Percentiles rank a stretch among this genome's conserved stretches.
These are phyloP conservation scores for Diplocarpon rosae DNA, from an alignment of 2,329 filamentous ascomycete genomes.

Conservation along the genomic window DNA sequence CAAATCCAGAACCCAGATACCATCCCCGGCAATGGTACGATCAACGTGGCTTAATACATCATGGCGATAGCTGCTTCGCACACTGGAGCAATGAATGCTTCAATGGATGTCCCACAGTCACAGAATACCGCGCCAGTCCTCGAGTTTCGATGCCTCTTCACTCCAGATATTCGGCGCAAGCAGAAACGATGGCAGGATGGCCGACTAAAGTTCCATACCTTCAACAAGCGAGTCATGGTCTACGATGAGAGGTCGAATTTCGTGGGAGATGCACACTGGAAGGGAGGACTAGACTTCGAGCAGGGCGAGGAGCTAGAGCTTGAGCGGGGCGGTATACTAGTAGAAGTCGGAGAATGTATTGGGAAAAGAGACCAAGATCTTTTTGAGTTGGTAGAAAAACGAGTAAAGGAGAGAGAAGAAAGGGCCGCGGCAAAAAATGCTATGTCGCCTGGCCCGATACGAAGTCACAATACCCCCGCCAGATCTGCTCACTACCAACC, in stretches of 20 bases:
- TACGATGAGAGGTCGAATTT: slow-evolving; percentile 73
- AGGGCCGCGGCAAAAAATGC: slow-evolving; percentile 30
- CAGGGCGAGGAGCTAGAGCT: slow-evolving; percentile 76
- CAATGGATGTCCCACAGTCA: slow-evolving; percentile 18
- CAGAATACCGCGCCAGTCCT: slow-evolving; percentile 60
- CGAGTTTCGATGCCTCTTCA: slow-evolving; percentile 80
- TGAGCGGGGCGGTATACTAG: slow-evolving; percentile 62
- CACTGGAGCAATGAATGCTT: slow-evolving; percentile 7
- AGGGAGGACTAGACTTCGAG: slow-evolving; percentile 52
- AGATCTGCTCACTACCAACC: slow-evolving; percentile 38
- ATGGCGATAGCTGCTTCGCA: slow-evolving; percentile 9
- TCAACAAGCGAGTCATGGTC: slow-evolving; percentile 86
- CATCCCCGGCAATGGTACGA: no score
- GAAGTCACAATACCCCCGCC: slow-evolving; percentile 24
- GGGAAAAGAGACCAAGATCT: slow-evolving; percentile 68
- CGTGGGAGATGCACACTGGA: slow-evolving; percentile 78
- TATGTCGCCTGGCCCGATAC: slow-evolving; percentile 20
- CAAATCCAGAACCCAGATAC: no score
- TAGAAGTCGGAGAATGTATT: slow-evolving; percentile 70
- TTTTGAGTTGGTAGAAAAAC: slow-evolving; percentile 62
- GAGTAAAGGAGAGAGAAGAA: slow-evolving; percentile 43
- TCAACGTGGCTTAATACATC: not conserved
- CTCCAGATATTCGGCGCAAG: slow-evolving; percentile 74
- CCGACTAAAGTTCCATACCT: slow-evolving; percentile 73
- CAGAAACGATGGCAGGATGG: slow-evolving; percentile 94